phyloP scores from a whole-genome alignment of 140 eudicot species.

The Ambrosia hybrid region DNA sequence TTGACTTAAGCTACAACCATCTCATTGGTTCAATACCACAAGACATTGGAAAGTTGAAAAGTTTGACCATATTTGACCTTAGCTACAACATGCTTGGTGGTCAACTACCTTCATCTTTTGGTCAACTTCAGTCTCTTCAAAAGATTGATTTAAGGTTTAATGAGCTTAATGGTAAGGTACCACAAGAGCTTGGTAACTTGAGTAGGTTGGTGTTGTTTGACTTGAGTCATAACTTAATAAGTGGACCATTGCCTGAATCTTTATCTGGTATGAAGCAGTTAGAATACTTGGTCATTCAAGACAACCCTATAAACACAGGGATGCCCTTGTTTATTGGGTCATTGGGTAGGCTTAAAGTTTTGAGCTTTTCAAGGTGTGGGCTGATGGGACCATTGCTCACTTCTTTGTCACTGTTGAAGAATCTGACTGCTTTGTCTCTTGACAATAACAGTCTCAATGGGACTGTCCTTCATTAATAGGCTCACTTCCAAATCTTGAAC shows the following conservation, averaged over 20 bases:
- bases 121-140: slow-evolving; percentile 52
- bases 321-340: slow-evolving; percentile 53
- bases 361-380: slow-evolving; percentile 66
- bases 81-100: slow-evolving; percentile 55
- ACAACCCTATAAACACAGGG: slow-evolving; percentile 52
- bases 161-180: slow-evolving; percentile 44
- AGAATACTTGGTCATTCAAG: slow-evolving; percentile 57
- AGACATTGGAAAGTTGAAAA: slow-evolving; percentile 45
- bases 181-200: slow-evolving; percentile 53
- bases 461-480: slow-evolving; percentile 44
- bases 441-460: slow-evolving; percentile 60
- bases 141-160: slow-evolving; percentile 62
- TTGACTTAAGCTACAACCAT: slow-evolving; percentile 61
- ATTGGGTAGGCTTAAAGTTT: slow-evolving; percentile 45
- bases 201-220: slow-evolving; percentile 48
- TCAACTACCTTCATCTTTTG: slow-evolving; percentile 43
- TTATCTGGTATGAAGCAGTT: slow-evolving; percentile 45
- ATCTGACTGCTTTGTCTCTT: slow-evolving; percentile 54
- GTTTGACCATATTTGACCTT: slow-evolving; percentile 63
- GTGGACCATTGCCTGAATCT: slow-evolving; percentile 62
- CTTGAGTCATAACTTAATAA: slow-evolving; percentile 54
- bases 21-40: slow-evolving; percentile 51
- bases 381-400: slow-evolving; percentile 49
- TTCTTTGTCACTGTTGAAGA: slow-evolving; percentile 43
- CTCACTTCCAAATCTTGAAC: slow-evolving; percentile 50